Base-by-base conservation (phyloP, 2,329 filamentous ascomycete genomes). In the Rosellinia necatrix region DNA sequence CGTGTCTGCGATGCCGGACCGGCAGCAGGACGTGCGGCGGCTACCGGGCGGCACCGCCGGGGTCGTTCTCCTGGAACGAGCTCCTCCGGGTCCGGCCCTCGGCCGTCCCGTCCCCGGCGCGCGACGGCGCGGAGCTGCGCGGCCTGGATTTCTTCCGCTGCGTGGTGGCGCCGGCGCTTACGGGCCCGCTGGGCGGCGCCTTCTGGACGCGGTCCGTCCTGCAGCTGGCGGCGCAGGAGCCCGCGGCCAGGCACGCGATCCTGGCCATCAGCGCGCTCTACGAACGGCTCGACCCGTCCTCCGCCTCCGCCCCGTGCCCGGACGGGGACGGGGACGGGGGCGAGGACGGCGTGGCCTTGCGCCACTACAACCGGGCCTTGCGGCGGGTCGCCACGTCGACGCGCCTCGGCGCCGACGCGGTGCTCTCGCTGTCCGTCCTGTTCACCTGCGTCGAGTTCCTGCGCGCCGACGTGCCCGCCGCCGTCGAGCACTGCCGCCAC, bases 381-480 rank as follows among this genome's bases (percentile, higher is more conserved):
- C 47, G 37, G 8, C 47, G 56, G 12, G 46, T 59, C 13, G 53
- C 60, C n/a, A 60, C 50, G 6, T 35, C 51, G 5, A 19, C 25
- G 3, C n/a, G 41, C 15, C 50, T 56, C 25, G 41, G 55, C 29
- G 17, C 46, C 0, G 40, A 49, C 12, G 29, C 48, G 2, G 54
- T 49, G 4, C 54, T 64, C 4, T 46, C 57, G 9, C 19, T 61
- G 6, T 55, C 55, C 3, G 43, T 81, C 1, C 68, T 83, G 19
- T 81, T 83, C 58, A 77, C 80, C 21, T 81, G 79, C 61, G 76
- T 83, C 44, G 81, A 83, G 66, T 80, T 81, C 61, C 71, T 84
- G 56, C 78, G 79, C 29, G 77, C 78, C 32, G 77, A 82, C 54
- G 75, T 77, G 38, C 65, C 68, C 4, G 74, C 75, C 8, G 77